Percentiles rank a stretch among this genome's conserved stretches.
These are phyloP conservation scores for Penicillium sp. DNA, from an alignment of 2,329 filamentous ascomycete genomes.

Conservation along the genomic window DNA sequence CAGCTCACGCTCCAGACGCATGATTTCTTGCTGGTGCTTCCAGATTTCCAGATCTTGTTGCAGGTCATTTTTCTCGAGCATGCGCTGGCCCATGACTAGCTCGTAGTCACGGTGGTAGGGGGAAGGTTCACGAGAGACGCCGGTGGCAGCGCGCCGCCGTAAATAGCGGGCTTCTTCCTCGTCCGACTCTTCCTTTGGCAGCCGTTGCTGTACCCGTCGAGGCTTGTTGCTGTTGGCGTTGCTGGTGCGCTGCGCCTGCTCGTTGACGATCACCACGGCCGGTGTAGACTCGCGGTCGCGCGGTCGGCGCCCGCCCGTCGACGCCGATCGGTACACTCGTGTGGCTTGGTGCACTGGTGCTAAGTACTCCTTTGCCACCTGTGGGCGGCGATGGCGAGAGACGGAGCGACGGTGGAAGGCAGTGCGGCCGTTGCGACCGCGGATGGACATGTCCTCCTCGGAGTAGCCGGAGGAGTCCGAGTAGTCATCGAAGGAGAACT, in stretches of 20 bases:
- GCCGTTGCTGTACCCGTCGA: conserved; percentile 19
- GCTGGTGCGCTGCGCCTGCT: conserved; percentile 29
- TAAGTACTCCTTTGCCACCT: conserved; percentile 21
- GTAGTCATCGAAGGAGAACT: conserved; percentile 8
- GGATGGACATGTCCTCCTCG: conserved; percentile 35
- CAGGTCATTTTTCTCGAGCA: conserved; percentile 32
- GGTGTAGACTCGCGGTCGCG: conserved; percentile 15
- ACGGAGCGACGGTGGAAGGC: conserved; percentile 28
- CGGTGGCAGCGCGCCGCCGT: conserved; percentile 22
- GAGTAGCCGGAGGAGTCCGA: conserved; percentile 32
- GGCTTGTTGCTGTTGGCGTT: conserved; percentile 26
- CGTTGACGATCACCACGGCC: conserved; percentile 32
- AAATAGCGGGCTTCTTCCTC: conserved; percentile 22
- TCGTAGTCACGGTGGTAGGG: conserved; percentile 32
- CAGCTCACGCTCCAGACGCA: conserved; percentile 33
- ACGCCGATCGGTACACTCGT: conserved; percentile 32
- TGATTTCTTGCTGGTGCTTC: conserved; percentile 35
- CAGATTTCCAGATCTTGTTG: conserved; percentile 34
- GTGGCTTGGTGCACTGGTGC: conserved; percentile 23
- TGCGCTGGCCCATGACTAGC: conserved; percentile 30
- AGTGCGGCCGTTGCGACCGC: conserved; percentile 20
- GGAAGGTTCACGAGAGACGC: conserved; percentile 25
- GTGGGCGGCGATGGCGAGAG: conserved; percentile 30
- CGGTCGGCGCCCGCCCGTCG: conserved; percentile 31
- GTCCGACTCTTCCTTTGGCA: conserved; percentile 23